These are phyloP conservation scores for Citropsis articulata DNA, from an alignment of 345 rosid species.

Conservation along the genomic window DNA sequence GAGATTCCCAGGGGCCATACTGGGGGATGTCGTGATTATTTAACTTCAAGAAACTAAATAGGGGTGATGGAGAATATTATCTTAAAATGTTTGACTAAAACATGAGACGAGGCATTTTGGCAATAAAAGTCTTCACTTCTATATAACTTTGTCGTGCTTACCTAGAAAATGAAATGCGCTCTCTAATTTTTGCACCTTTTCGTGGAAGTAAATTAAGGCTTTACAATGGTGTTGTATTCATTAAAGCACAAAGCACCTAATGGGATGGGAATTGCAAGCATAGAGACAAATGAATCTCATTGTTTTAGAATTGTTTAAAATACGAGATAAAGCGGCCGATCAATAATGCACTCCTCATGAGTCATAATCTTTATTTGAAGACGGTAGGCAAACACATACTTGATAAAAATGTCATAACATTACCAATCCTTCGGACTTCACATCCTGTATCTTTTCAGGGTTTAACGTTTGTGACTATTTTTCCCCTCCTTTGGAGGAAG, in stretches of 20 bases:
- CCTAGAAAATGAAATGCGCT: slow-evolving; percentile 72
- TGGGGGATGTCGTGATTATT: background rate
- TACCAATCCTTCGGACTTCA: no score
- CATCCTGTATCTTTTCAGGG: no score
- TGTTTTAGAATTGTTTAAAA: background rate
- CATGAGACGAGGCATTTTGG: background rate
- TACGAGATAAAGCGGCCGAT: background rate
- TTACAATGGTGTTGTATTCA: slow-evolving; percentile 71
- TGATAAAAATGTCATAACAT: no score
- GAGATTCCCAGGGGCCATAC: background rate
- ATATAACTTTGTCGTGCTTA: slow-evolving; percentile 23
- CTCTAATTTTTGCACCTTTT: slow-evolving; percentile 70
- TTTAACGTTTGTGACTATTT: background rate
- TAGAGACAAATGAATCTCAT: slow-evolving; percentile 4
- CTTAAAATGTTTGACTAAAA: background rate
- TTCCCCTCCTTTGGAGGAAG: background rate
- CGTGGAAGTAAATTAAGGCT: slow-evolving; percentile 72
- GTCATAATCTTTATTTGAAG: no score
- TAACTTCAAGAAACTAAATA: background rate
- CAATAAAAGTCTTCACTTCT: slow-evolving; percentile 3
- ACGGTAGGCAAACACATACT: no score
- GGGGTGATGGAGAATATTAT: background rate
- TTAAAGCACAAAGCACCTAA: slow-evolving; percentile 88
- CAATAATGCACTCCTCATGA: background rate
- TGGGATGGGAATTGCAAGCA: slow-evolving; percentile 14